Evolutionary conservation across 352 stramenopile genomes (phyloP).

Genomic region (Halophytophthora polymorphica): DNA sequence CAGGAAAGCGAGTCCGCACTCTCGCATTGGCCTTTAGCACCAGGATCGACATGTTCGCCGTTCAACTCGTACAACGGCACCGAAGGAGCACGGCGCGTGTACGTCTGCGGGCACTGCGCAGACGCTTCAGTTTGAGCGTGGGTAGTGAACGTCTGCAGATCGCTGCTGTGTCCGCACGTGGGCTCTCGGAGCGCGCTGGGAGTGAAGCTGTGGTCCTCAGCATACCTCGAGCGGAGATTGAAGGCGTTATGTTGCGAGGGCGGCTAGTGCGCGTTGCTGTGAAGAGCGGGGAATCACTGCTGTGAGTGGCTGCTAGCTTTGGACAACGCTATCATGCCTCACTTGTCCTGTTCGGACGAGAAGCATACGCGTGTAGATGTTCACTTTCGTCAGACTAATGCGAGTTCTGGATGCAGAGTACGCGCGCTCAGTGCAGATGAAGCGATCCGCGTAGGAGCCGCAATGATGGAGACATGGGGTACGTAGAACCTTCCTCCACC

Average conservation of each 20-base stretch:
- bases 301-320: constrained; percentile 15
- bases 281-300: constrained; percentile 17
- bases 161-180: constrained; percentile 1
- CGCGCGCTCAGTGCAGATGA: constrained; percentile 20
- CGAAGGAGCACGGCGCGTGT: not conserved
- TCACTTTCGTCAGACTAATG: not conserved
- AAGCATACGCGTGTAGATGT: not conserved
- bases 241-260: constrained; percentile 30
- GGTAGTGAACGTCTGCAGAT: constrained; percentile 19
- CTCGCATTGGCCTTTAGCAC: not conserved
- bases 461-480: constrained; percentile 52
- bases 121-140: constrained; percentile 25
- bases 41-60: constrained; percentile 19
- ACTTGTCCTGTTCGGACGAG: too few relatives aligned
- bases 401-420: constrained; percentile 19
- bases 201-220: constrained; percentile 6
- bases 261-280: constrained; percentile 27
- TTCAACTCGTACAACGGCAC: constrained; percentile 34
- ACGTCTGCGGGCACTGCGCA: constrained; percentile 31
- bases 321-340: too few relatives aligned
- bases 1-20: not conserved
- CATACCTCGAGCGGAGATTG: constrained; percentile 19
- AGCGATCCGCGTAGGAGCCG: constrained; percentile 25
- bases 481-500: not conserved
- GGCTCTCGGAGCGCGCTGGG: not conserved